phyloP scores from a whole-genome alignment of 305 asterid species.

The Rubia balearica region DNA sequence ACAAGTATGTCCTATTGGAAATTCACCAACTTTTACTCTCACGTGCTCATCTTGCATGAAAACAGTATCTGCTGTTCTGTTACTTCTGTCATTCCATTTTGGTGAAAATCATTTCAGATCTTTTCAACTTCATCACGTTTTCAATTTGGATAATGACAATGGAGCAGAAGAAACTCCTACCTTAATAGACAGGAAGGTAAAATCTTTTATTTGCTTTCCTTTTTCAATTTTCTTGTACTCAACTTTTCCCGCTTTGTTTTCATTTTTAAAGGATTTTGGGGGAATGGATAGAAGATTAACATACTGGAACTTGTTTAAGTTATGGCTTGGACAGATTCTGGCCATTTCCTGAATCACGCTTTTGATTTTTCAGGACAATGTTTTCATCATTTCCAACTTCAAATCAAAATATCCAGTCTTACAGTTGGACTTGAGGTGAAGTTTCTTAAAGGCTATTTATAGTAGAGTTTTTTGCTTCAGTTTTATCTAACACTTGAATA shows the following conservation, averaged over 20 bases:
- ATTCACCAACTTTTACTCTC: slow-evolving; percentile 7
- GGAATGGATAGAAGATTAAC: slow-evolving; percentile 8
- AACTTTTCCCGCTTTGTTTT: background rate
- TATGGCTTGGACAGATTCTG: slow-evolving; percentile 9
- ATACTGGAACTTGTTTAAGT: background rate
- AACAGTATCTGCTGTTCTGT: slow-evolving; percentile 12
- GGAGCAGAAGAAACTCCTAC: slow-evolving; percentile 97
- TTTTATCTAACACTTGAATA: slow-evolving; percentile 24
- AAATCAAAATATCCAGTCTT: slow-evolving; percentile 93
- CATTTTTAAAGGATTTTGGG: background rate
- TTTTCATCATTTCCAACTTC: slow-evolving; percentile 93
- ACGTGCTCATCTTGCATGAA: slow-evolving; percentile 11
- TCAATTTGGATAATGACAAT: slow-evolving; percentile 90
- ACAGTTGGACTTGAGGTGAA: slow-evolving; percentile 87
- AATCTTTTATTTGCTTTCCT: background rate
- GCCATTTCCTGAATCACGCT: background rate
- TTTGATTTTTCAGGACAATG: slow-evolving; percentile 59
- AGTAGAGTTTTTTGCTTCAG: slow-evolving; percentile 16
- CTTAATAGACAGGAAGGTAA: slow-evolving; percentile 89
- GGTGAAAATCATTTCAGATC: slow-evolving; percentile 37
- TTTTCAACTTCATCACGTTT: slow-evolving; percentile 77
- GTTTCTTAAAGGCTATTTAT: slow-evolving; percentile 16
- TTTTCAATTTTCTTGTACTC: background rate
- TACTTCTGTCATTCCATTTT: slow-evolving; percentile 10
- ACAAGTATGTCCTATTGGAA: slow-evolving; percentile 45